Base-by-base conservation (phyloP, 2,329 filamentous ascomycete species). In the Allantophomopsis lycopodina region DNA sequence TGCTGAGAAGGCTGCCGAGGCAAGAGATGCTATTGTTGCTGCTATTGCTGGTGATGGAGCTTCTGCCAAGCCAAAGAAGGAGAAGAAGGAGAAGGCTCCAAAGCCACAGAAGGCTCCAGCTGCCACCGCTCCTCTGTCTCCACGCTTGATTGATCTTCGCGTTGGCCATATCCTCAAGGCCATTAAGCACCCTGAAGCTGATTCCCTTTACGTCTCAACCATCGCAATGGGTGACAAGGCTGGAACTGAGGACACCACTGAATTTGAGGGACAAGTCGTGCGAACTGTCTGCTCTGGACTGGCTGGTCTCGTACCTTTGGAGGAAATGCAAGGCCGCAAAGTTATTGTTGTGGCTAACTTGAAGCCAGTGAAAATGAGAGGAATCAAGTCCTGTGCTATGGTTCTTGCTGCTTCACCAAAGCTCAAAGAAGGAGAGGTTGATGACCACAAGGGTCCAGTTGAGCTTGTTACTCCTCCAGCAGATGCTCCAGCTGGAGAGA, bases 291-390 rank as follows among this genome's bases (percentile, higher is more conserved):
- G 91, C 74, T 96, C 91, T 2, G 91, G 91, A 20, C 73, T 98
- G 48, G 95, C 94, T 61, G 91, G 91, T 7, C 75, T 95, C 21
- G 66, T 98, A 1, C 91, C 91, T 1, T 71, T 98, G 36, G 86
- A 85, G 60, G 86, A 94, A 61, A 95, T 98, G 91, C 91, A 98
- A 62, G 79, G 79, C 55, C 85, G 91, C 60, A 94, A 93, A 66
- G 85, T 98, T 44, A 75, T 98, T 23, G 84, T 91, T 1, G 89
- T 98, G 16, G 94, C 86, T 71, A 98, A 98, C 64, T 75, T 98
- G 50, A 98, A 98, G 72, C 91, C 91, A 38, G 91, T 96, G 60
- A 98, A 93, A 61, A 98, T 98, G 91, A 84, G 91, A 47, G 91
- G 91, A 49, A 73, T 85, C 58, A 82, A 82, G 58, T 82, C 72